Evolutionary conservation across 805 yeast genomes (phyloP).

Genomic region (Blastobotrys peoriensis): DNA sequence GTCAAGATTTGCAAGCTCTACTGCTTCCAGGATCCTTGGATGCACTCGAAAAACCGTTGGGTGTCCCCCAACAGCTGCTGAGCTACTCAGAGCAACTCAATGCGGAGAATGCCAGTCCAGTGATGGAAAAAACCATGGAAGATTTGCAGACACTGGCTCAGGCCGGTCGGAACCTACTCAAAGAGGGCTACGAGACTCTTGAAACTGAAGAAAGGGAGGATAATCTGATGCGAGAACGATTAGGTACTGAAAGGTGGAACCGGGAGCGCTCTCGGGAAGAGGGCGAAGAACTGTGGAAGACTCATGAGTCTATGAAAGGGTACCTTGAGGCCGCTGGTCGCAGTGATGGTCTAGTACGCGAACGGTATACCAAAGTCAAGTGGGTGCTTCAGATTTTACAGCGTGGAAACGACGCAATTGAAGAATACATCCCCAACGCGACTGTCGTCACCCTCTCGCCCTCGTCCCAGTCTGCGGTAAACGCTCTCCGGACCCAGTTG

Average conservation of each 20-base stretch:
- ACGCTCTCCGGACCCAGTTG: conserved; percentile 25
- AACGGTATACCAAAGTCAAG: conserved; percentile 44
- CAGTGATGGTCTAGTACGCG: conserved; percentile 53
- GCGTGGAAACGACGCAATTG: conserved; percentile 30
- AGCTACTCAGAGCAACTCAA: conserved; percentile 51
- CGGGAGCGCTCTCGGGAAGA: conserved; percentile 43
- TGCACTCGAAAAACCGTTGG: conserved; percentile 47
- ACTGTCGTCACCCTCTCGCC: conserved; percentile 31
- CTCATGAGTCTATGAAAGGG: conserved; percentile 39
- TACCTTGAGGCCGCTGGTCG: conserved; percentile 52
- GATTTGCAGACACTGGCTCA: conserved; percentile 42
- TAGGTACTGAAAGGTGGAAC: conserved; percentile 53
- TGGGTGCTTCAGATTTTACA: conserved; percentile 40
- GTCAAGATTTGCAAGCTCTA: conserved; percentile 35
- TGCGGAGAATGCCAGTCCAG: conserved; percentile 20
- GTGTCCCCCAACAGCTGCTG: conserved; percentile 51
- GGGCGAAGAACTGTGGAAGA: conserved; percentile 35
- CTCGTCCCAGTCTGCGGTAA: conserved; percentile 30
- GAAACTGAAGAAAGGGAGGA: conserved; percentile 52
- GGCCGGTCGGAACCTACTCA: conserved; percentile 39
- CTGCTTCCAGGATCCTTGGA: conserved; percentile 62
- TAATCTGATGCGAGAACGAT: conserved; percentile 40
- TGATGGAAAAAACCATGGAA: conserved; percentile 26
- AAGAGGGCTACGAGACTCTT: conserved; percentile 43
- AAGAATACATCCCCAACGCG: conserved; percentile 29